Evolutionary conservation across 345 rosid genomes (phyloP).

Genomic region (Citropsis articulata): DNA sequence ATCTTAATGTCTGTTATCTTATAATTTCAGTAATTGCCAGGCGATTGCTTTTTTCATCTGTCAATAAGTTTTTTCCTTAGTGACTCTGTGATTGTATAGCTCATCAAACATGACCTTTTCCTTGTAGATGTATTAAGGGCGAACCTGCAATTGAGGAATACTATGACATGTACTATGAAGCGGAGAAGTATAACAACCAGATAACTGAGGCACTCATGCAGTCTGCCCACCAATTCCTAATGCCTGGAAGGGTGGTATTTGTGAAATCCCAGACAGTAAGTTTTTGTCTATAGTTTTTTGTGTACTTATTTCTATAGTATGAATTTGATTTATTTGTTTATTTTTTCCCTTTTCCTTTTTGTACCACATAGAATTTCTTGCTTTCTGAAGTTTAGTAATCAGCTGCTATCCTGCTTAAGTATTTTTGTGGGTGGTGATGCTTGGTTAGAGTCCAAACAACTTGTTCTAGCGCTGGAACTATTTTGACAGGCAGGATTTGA

Average conservation of each 20-base stretch:
- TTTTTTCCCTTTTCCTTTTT: neutral
- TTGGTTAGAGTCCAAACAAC: neutral
- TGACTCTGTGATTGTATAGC: neutral
- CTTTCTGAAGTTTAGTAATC: neutral
- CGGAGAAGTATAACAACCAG: slow-evolving; percentile 39
- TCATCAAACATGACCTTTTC: slow-evolving; percentile 22
- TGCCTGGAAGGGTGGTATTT: slow-evolving; percentile 76
- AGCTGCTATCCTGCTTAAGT: slow-evolving; percentile 2
- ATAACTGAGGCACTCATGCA: slow-evolving; percentile 69
- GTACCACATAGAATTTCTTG: neutral
- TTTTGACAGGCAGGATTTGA: neutral
- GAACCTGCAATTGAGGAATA: slow-evolving; percentile 93
- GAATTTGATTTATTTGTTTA: neutral
- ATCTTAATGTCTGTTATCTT: neutral
- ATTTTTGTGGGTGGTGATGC: slow-evolving; percentile 3
- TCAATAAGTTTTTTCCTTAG: neutral
- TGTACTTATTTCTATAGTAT: slow-evolving; percentile 1
- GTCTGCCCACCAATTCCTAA: slow-evolving; percentile 44
- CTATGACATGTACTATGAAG: slow-evolving; percentile 65
- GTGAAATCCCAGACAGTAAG: slow-evolving; percentile 81
- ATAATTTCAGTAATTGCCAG: neutral
- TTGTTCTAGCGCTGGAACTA: neutral
- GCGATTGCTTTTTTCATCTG: neutral
- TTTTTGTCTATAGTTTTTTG: slow-evolving; percentile 14
- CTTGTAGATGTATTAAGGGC: slow-evolving; percentile 80